Base-by-base conservation (phyloP, 257 asterid genomes). In the Solanum dulcamara region DNA sequence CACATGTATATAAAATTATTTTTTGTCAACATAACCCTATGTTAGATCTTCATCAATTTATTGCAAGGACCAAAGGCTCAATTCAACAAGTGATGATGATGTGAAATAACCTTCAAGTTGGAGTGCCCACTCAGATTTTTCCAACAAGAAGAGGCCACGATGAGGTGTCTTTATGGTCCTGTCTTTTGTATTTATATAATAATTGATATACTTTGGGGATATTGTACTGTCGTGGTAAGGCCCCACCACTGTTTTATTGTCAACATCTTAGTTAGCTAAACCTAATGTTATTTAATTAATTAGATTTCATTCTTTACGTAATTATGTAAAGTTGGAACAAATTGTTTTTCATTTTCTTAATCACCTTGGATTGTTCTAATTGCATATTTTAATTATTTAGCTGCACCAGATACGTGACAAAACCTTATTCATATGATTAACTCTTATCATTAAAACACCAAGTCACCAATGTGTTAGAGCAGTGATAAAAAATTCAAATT, bases 211-310 rank as follows among this genome's bases (percentile, higher is more conserved):
- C 35, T 59, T 38, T 66, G 67, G 68, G 44, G 12, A 38, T 70
- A 35, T 33, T 66, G 28, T 18, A 30, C 30, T 50, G 28, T 70
- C 18, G 60, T 51, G 51, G 5, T 30, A 46, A 28, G 82, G 28
- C 30, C 64, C 68, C 55, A 85, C 77, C 66, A 85, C 46, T 77
- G 60, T n/a, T 85, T 7, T 40, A 74, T 72, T 74, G 72, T 72
- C 86, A 74, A 57, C 82, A 77, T 85, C 84, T 85, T 74, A 75
- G 84, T 85, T 74, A 53, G 84, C 68, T 20, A 75, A 62, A 37
- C 44, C 20, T 2, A 3, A 33, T 85, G 26, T 85, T 79, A 60
- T 40, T 82, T 37, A 57, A 57, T 50, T 74, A 38, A 83, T 67
- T 50, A 33, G 33, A 42, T 59, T 46, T 57, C 33, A 85, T 85